Conservation (phyloP, 169 alveolate species). For the Cryptosporidium meleagridis region DNA sequence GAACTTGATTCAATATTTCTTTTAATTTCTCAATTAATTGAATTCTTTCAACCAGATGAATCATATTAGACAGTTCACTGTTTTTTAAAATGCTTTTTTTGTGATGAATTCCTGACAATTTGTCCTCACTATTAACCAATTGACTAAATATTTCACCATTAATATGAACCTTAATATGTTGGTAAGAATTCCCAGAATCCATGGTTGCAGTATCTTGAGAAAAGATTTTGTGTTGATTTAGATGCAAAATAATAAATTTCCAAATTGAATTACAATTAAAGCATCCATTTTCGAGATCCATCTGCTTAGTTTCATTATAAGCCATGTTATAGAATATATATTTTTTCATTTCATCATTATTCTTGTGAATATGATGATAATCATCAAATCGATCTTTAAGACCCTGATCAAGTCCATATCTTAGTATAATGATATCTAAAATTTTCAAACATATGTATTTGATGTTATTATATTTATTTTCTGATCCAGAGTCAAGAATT, state of each 20-base stretch:
- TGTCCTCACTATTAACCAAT: neutral
- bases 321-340: constrained; percentile 10
- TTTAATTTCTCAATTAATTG: constrained; percentile 7
- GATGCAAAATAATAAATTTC: constrained; percentile 23
- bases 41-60: neutral
- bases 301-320: neutral
- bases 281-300: neutral
- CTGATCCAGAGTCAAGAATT: neutral
- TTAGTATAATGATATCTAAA: constrained; percentile 14
- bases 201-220: neutral
- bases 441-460: constrained; percentile 27
- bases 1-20: neutral
- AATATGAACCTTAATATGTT: constrained; percentile 30
- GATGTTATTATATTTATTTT: neutral
- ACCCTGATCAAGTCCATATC: neutral
- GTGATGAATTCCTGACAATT: no score
- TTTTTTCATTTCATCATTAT: neutral
- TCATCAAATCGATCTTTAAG: neutral
- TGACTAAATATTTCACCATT: neutral
- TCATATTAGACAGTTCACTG: neutral
- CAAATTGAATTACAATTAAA: neutral
- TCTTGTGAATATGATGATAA: neutral
- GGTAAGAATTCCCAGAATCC: neutral
- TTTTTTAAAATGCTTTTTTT: neutral
- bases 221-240: neutral